phyloP scores from a whole-genome alignment of 257 asterid species.

The Gardenia jasminoides region DNA sequence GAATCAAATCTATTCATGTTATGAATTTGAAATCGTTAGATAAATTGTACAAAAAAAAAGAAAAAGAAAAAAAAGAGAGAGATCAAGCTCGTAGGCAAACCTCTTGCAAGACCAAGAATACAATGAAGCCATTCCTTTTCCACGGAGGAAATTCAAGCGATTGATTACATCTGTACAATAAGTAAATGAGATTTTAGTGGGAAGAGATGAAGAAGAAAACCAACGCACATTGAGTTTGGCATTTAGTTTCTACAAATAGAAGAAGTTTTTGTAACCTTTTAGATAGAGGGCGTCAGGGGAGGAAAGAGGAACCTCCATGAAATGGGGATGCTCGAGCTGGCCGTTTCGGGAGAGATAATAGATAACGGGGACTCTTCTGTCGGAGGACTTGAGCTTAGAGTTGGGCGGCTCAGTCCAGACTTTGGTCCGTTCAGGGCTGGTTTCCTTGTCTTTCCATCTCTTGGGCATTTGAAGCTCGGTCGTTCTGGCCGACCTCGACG shows the following conservation, averaged over 20 bases:
- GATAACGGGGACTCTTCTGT: slow-evolving; percentile 57
- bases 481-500: slow-evolving; percentile 33
- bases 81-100: slow-evolving; percentile 16
- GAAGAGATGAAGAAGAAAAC: no score
- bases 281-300: slow-evolving; percentile 61
- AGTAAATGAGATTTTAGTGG: background rate
- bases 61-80: no score
- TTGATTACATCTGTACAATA: slow-evolving; percentile 52
- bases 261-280: slow-evolving; percentile 34
- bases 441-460: slow-evolving; percentile 37
- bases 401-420: slow-evolving; percentile 59
- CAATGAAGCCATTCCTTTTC: slow-evolving; percentile 67
- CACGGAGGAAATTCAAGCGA: slow-evolving; percentile 76
- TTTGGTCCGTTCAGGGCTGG: slow-evolving; percentile 61
- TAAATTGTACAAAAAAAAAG: no score
- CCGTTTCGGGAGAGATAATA: slow-evolving; percentile 73
- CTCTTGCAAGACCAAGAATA: slow-evolving; percentile 93
- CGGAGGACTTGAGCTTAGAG: slow-evolving; percentile 26
- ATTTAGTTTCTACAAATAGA: no score
- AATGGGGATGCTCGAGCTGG: slow-evolving; percentile 94
- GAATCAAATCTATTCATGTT: background rate
- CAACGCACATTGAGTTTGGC: no score
- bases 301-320: slow-evolving; percentile 85
- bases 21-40: background rate
- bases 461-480: slow-evolving; percentile 32